Evolutionary conservation across 768 basidiomycete species (phyloP), one percentile per base, ranked within the genome.

Genomic region (Lentinula sp.): DNA sequence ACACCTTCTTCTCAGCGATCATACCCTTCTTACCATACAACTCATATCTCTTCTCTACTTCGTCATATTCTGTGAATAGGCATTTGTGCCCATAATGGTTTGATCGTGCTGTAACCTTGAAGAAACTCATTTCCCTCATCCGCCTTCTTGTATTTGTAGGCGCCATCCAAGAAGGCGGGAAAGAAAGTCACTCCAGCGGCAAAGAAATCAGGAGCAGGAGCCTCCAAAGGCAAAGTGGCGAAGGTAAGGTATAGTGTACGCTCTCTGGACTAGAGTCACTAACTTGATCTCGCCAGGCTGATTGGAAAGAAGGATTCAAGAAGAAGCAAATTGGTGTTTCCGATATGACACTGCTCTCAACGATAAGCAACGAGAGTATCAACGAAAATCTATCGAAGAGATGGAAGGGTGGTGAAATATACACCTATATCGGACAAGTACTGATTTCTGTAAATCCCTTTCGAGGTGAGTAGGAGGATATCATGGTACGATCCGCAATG

Each of bases 251-350:
- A 34, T 31, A 49, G 35, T n/a, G 51, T 55, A 35, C n/a, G 40
- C 35, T 51, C 23, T 37, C n/a, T 45, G 28, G 6, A 31, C 18
- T 34, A 28, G 45, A 28, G 53, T 32, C 57, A 54, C 49, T 37
- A 54, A 37, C 67, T 50, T 56, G 60, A 39, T 63, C 60, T 46
- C 51, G 58, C 21, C 65, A 98, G 95, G 96, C 96, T 53, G 96
- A 98, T 72, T 99, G 96, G 96, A 96, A 96, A 75, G 96, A 98
- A 70, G 95, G 95, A 4, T 99, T 99, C 83, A 97, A 97, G 88
- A 99, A 98, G 87, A 98, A 98, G 77, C 89, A 93, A 75, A 89
- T 95, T 63, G 97, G 97, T 59, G 96, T 99, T 61, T 87, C 93
- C 46, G 97, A 99, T 80, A 99, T 99, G 97, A 99, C 97, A 8